Percentiles rank a stretch among this genome's conserved stretches.
These are phyloP conservation scores for Hibiscus syriacus DNA, from an alignment of 345 rosid genomes.

Conservation along the genomic window DNA sequence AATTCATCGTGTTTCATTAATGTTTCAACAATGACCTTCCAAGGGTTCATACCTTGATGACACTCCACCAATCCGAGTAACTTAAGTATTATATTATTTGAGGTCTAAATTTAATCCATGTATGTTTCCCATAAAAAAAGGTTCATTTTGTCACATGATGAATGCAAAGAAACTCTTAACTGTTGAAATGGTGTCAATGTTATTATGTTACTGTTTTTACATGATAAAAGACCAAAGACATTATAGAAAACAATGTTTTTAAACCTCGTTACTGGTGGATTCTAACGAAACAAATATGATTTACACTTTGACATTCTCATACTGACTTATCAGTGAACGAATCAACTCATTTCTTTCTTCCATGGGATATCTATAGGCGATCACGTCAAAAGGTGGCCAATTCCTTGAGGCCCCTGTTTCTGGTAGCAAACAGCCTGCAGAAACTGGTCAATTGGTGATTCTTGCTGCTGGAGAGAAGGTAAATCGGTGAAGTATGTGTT, in stretches of 20 bases:
- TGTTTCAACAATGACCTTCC: too few relatives aligned
- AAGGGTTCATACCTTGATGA: too few relatives aligned
- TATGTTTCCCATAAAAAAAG: neutral
- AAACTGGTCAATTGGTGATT: constrained; percentile 87
- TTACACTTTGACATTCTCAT: too few relatives aligned
- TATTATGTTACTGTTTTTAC: too few relatives aligned
- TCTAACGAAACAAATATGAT: neutral
- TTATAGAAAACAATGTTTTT: too few relatives aligned
- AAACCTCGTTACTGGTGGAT: neutral
- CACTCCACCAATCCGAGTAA: neutral
- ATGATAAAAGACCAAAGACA: too few relatives aligned
- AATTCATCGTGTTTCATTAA: too few relatives aligned
- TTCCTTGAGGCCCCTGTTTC: constrained; percentile 97
- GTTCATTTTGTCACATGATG: neutral
- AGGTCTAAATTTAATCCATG: neutral
- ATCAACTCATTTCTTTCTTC: neutral
- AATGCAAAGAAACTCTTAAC: neutral
- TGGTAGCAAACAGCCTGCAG: constrained; percentile 96
- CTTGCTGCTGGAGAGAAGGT: constrained; percentile 97
- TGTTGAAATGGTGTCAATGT: neutral
- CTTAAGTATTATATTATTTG: neutral
- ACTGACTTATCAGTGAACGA: constrained; percentile 7
- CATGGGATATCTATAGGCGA: constrained; percentile 43
- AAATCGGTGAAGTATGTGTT: neutral
- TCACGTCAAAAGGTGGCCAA: constrained; percentile 63